Evolutionary conservation across 352 stramenopile species (phyloP), one percentile per base, ranked within the genome.

Genomic region (Globisporangium viniferum): DNA sequence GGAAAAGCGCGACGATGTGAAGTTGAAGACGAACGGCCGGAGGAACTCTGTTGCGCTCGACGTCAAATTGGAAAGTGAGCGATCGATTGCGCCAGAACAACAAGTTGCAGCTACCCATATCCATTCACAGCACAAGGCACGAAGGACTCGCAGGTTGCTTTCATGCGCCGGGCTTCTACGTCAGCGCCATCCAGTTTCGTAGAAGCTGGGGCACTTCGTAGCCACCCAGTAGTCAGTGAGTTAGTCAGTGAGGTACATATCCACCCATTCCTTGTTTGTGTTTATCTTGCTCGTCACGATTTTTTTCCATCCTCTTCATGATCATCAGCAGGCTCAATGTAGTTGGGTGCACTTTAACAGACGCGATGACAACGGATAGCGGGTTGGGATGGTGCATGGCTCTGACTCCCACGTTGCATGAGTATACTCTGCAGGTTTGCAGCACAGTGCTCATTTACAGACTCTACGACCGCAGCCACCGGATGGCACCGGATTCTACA

Each of bases 41-140:
- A 60, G 54, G 29, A 27, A n/a, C 54, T 22, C 29, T 60, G 54
- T 18, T 60, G 54, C 54, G 7, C 15, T 29, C 54, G 54, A 60
- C 29, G 54, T 20, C n/a, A 33, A 35, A 60, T 60, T 60, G 22
- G 31, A 60, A 44, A 46, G 54, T 60, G 54, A 60, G 29, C 54
- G 54, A 44, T 44, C 54, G 18, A 44, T n/a, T 59, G 27, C 53
- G 24, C 14, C 24, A 58, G 14, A 15, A 56, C 22, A 29, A 1
- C 39, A 20, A 46, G 10, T 46, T 49, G 15, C 2, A 49, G 3
- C 41, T 22, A 7, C 41, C 14, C 3, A 20, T 20, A 49, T 3
- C 41, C 5, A 49, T n/a, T 6, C 15, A 49, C 6, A 49, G 41
- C 41, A 5, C 41, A 49, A 49, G 8, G 41, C 15, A 49, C 18